Percentiles rank a stretch among this genome's conserved stretches.
These are phyloP conservation scores for Acorus calamus DNA, from an alignment of 106 monocot genomes.

Conservation along the genomic window DNA sequence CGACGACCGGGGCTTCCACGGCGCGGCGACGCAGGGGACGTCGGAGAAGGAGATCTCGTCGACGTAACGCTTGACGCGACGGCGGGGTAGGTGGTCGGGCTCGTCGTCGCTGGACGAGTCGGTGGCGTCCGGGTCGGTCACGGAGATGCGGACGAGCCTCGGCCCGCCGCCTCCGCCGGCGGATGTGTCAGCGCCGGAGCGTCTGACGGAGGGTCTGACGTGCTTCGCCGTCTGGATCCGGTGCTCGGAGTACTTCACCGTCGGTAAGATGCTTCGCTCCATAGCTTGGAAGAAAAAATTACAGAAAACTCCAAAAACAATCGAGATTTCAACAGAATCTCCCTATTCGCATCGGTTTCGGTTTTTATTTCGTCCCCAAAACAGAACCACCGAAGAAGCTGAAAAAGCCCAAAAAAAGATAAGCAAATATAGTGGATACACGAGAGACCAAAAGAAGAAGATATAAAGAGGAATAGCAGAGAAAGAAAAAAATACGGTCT, in stretches of 20 bases:
- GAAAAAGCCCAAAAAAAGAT: too few species aligned
- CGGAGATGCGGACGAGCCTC: conserved; percentile 28
- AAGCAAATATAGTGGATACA: too few species aligned
- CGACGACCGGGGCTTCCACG: neutral
- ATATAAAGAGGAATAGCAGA: too few species aligned
- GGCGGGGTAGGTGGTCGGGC: neutral
- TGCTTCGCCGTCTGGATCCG: too few species aligned
- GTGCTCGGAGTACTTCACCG: neutral
- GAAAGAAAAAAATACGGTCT: too few species aligned
- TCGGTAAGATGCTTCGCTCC: conserved; percentile 1
- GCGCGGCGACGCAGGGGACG: neutral
- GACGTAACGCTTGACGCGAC: conserved; percentile 35
- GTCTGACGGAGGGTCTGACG: too few species aligned
- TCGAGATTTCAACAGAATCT: neutral
- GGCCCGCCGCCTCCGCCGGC: conserved; percentile 1
- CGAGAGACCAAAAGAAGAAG: too few species aligned
- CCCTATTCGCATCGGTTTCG: too few species aligned
- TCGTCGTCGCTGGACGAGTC: conserved; percentile 49
- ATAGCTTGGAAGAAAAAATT: conserved; percentile 8
- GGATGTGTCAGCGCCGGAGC: neutral
- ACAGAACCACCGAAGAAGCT: too few species aligned
- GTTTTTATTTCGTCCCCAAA: too few species aligned
- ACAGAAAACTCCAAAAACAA: conserved; percentile 7
- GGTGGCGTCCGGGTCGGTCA: conserved; percentile 53
- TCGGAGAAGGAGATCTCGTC: conserved; percentile 27